phyloP scores from a whole-genome alignment of 768 basidiomycete genomes.

The Kwoniella dejecticola region DNA sequence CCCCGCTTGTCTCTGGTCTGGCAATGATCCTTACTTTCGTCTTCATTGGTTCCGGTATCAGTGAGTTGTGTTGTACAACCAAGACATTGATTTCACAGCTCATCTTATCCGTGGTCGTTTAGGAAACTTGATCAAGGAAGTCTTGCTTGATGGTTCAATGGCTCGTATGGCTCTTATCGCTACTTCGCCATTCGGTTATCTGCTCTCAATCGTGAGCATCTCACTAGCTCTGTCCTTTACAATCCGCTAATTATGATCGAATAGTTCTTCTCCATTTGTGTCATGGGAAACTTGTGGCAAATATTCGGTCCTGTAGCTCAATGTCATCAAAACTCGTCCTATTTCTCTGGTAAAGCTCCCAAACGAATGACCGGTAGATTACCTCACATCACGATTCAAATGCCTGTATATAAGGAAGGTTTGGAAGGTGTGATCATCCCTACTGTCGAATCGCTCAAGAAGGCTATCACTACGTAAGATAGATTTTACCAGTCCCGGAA shows the following conservation, averaged over 20 bases:
- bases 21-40: constrained; percentile 48
- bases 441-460: constrained; percentile 70
- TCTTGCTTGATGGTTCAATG: constrained; percentile 66
- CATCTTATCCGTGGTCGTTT: constrained; percentile 58
- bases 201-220: constrained; percentile 57
- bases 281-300: constrained; percentile 56
- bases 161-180: constrained; percentile 68
- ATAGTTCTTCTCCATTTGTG: constrained; percentile 48
- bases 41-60: constrained; percentile 50
- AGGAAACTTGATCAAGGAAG: constrained; percentile 69
- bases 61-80: constrained; percentile 51
- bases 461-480: constrained; percentile 74
- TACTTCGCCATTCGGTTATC: constrained; percentile 64
- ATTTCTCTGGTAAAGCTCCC: constrained; percentile 52
- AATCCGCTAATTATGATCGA: background rate
- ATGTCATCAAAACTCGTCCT: constrained; percentile 50
- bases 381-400: constrained; percentile 61
- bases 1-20: constrained; percentile 51
- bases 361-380: constrained; percentile 39
- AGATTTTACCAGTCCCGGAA: background rate
- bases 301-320: constrained; percentile 55
- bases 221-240: background rate
- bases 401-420: constrained; percentile 77
- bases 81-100: constrained; percentile 1
- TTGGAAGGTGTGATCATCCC: constrained; percentile 62